These are phyloP conservation scores for Astrocystis sublimbata DNA, from an alignment of 495 filamentous ascomycete species.

Conservation along the genomic window DNA sequence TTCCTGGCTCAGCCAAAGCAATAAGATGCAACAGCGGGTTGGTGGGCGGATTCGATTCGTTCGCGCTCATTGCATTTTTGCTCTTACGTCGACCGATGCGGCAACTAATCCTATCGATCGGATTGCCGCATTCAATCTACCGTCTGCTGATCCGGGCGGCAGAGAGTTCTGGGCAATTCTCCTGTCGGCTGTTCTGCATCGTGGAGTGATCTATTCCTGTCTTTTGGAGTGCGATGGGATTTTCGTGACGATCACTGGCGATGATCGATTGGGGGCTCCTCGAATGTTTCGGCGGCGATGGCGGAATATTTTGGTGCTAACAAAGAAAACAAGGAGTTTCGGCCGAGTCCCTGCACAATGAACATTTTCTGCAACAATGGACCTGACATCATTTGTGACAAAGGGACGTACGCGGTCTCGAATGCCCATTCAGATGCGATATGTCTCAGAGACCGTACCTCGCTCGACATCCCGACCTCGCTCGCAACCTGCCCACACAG, in stretches of 20 bases:
- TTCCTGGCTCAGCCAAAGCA: background rate
- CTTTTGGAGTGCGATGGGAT: background rate
- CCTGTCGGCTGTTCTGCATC: background rate
- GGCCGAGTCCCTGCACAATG: background rate
- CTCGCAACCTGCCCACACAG: background rate
- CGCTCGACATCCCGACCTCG: background rate
- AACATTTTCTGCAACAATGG: too few relatives aligned
- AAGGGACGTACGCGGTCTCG: background rate
- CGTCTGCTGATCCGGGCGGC: background rate
- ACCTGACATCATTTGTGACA: background rate
- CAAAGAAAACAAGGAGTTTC: too few relatives aligned
- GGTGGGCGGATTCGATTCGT: background rate
- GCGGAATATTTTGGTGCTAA: too few relatives aligned
- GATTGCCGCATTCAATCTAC: background rate
- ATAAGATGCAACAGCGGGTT: background rate
- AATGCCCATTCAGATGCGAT: too few relatives aligned
- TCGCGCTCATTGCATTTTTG: background rate
- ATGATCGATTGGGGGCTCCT: background rate
- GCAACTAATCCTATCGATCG: background rate
- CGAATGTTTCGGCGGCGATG: too few relatives aligned
- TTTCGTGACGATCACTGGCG: too few relatives aligned
- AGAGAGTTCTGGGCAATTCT: too few relatives aligned
- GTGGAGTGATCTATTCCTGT: background rate
- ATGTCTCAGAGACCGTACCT: background rate
- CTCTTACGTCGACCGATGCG: background rate